Conservation (phyloP, 2,329 filamentous ascomycete genomes). For the Fusarium foetens region DNA sequence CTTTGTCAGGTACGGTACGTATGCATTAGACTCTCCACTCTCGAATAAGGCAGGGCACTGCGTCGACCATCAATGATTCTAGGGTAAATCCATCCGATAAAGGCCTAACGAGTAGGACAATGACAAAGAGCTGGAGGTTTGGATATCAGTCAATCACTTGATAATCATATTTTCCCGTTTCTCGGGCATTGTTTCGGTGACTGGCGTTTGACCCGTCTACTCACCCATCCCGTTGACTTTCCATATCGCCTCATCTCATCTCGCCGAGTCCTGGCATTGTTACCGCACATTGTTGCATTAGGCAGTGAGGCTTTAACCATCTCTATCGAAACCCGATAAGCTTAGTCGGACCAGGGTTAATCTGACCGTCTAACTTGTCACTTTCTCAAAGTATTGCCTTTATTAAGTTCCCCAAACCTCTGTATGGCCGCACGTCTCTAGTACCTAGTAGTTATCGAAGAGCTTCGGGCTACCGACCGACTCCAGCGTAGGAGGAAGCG, state of each 20-base stretch:
- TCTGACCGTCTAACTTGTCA: neutral
- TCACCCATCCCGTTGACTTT: neutral
- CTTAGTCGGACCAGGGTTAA: neutral
- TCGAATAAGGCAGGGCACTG: neutral
- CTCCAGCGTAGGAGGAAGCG: neutral
- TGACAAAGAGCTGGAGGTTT: neutral
- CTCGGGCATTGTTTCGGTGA: slow-evolving; percentile 31
- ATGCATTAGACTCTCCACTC: neutral
- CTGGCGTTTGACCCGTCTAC: slow-evolving; percentile 17
- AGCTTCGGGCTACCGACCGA: slow-evolving; percentile 5
- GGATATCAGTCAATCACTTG: neutral
- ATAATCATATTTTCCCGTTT: neutral
- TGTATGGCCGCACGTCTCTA: neutral
- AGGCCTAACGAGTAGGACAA: neutral
- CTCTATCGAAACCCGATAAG: neutral
- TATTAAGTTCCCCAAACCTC: neutral
- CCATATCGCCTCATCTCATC: slow-evolving; percentile 2
- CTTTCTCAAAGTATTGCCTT: neutral
- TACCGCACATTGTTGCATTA: slow-evolving; percentile 12
- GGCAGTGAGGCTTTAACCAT: neutral
- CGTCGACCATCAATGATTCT: neutral
- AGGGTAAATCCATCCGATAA: neutral
- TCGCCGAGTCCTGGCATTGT: neutral
- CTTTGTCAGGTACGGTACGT: neutral
- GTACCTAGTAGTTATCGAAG: neutral